A percentile compares a stretch with the other conserved stretches of the same genome.
Evolutionary conservation across 2,329 filamentous ascomycete genomes (phyloP).

Genomic region (Verruconis gallopava): DNA sequence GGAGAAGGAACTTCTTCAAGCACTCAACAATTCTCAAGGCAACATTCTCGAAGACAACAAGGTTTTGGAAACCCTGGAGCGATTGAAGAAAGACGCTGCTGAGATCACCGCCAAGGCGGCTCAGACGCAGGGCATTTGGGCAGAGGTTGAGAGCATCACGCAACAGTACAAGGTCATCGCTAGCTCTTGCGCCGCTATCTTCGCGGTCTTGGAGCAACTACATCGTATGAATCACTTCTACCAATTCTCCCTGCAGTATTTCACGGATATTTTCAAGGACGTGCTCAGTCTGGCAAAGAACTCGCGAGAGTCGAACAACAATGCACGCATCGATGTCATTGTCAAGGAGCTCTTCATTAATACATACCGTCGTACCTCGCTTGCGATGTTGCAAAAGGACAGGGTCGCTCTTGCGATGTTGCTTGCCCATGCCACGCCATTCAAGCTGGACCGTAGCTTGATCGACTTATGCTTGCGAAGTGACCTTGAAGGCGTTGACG

Average conservation of each 20-base stretch:
- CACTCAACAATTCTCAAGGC: slow-evolving; percentile 90
- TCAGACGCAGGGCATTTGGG: slow-evolving; percentile 96
- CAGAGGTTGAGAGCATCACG: slow-evolving; percentile 91
- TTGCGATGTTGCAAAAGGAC: slow-evolving; percentile 86
- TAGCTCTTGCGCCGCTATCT: slow-evolving; percentile 89
- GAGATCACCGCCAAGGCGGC: slow-evolving; percentile 94
- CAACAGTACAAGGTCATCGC: slow-evolving; percentile 89
- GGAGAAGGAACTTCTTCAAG: slow-evolving; percentile 85
- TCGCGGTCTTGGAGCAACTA: slow-evolving; percentile 89
- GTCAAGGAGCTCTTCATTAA: slow-evolving; percentile 84
- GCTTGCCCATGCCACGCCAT: slow-evolving; percentile 88
- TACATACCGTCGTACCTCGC: slow-evolving; percentile 83
- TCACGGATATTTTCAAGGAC: slow-evolving; percentile 91
- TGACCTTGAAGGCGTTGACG: slow-evolving; percentile 59
- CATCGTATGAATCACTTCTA: slow-evolving; percentile 99
- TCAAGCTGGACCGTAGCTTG: slow-evolving; percentile 81
- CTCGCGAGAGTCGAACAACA: slow-evolving; percentile 60
- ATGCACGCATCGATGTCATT: slow-evolving; percentile 74
- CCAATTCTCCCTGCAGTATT: slow-evolving; percentile 97
- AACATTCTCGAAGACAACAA: slow-evolving; percentile 98
- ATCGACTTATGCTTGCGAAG: slow-evolving; percentile 80
- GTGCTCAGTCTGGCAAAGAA: slow-evolving; percentile 73
- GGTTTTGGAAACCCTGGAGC: slow-evolving; percentile 95
- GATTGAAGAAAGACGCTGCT: slow-evolving; percentile 90
- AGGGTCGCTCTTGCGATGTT: slow-evolving; percentile 89